These are phyloP conservation scores for Cenchrus americanus DNA, from an alignment of 176 grass and related monocot genomes.

Conservation along the genomic window DNA sequence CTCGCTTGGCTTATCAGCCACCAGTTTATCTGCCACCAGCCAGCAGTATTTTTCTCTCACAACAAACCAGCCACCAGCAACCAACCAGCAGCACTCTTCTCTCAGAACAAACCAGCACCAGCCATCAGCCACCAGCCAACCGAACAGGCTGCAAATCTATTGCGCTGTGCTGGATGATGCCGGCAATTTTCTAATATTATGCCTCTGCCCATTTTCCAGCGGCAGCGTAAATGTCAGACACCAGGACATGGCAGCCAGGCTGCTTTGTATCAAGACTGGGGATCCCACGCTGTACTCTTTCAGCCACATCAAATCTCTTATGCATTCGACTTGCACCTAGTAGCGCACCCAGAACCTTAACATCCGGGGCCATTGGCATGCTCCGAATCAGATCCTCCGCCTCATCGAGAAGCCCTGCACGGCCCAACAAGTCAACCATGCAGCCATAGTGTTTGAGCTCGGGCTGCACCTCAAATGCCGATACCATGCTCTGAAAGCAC, in stretches of 20 bases:
- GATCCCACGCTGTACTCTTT: slow-evolving; percentile 55
- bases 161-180: slow-evolving; percentile 53
- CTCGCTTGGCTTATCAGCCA: no score
- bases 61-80: no score
- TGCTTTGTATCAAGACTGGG: slow-evolving; percentile 30
- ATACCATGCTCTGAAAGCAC: slow-evolving; percentile 68
- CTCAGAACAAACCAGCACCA: no score
- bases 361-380: slow-evolving; percentile 68
- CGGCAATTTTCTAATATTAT: slow-evolving; percentile 45
- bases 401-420: slow-evolving; percentile 73
- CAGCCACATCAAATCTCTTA: slow-evolving; percentile 55
- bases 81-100: no score
- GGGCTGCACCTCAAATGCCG: slow-evolving; percentile 43
- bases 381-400: slow-evolving; percentile 53
- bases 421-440: slow-evolving; percentile 78
- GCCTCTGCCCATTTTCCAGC: slow-evolving; percentile 56
- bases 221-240: slow-evolving; percentile 61
- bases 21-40: no score
- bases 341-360: slow-evolving; percentile 59
- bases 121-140: no score
- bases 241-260: slow-evolving; percentile 59
- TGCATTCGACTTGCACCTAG: slow-evolving; percentile 66
- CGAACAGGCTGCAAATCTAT: no score
- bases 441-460: slow-evolving; percentile 74
- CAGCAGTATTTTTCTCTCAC: no score